These are phyloP conservation scores for Rhodotorula sp. DNA, from an alignment of 1,284 basidiomycete genomes.

Conservation along the genomic window DNA sequence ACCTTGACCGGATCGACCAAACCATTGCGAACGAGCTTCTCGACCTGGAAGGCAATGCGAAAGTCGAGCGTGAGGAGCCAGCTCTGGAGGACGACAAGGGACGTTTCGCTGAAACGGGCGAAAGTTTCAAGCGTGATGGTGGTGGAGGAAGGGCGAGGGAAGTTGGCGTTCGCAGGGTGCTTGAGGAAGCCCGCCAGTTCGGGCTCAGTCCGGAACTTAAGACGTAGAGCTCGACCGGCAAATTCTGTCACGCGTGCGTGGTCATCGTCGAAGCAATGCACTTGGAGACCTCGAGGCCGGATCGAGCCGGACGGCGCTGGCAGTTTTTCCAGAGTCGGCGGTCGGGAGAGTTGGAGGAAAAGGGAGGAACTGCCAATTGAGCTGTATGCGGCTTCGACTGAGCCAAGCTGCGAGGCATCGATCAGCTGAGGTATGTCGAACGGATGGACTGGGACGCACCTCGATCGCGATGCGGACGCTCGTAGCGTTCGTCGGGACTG, in stretches of 20 bases:
- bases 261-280: not conserved
- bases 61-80: slow-evolving; percentile 13
- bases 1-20: slow-evolving; percentile 16
- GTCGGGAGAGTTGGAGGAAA: slow-evolving; percentile 11
- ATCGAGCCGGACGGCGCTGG: not conserved
- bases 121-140: not conserved
- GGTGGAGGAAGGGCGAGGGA: slow-evolving; percentile 5
- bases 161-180: not conserved
- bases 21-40: slow-evolving; percentile 14
- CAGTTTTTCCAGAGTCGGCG: slow-evolving; percentile 9
- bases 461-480: slow-evolving; percentile 3
- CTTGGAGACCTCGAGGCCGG: not conserved
- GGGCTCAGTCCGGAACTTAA: slow-evolving; percentile 3
- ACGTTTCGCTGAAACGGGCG: not conserved
- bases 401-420: not conserved
- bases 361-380: not conserved
- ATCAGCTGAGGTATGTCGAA: not conserved
- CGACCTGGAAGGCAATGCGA: slow-evolving; percentile 22
- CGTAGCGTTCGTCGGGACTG: not conserved
- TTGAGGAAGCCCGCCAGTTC: not conserved
- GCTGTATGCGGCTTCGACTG: not conserved
- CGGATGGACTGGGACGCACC: not conserved
- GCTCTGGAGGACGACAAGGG: not conserved
- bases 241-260: slow-evolving; percentile 10
- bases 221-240: not conserved